Base-by-base conservation (phyloP, 2,329 filamentous ascomycete genomes). In the Teratosphaeria epicoccoides region DNA sequence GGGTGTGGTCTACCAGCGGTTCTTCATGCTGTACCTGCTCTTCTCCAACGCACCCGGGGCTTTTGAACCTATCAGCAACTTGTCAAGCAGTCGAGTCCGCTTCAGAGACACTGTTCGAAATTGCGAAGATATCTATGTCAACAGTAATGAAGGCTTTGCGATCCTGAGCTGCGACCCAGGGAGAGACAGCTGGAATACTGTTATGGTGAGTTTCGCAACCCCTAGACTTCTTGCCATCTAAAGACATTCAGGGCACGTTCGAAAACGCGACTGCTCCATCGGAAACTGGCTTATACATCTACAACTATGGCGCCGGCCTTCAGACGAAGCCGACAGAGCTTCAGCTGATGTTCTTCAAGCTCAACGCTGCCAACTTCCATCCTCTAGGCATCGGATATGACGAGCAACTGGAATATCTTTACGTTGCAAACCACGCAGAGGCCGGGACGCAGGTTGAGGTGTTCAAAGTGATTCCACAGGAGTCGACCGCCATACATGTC, bases 131-230 rank as follows among this genome's bases (percentile, higher is more conserved):
- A 62, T 70, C 25, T 52, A 70, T 5, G 25, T 73, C n/a, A 64
- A 68, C 33, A 64, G 69, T 26, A 55, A 60, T 1, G 56, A 61
- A 24, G 68, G 68, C 2, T 59, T 68, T n/a, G 70, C 69, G 6
- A 59, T 75, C 5, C 51, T 74, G 49, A 71, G 69, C 52, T 75
- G 72, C 56, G 71, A 74, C 52, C 62, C 67, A 0, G 69, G 67
- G 12, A 55, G 72, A 23, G 71, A 73, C 56, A 56, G 59, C 4
- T 74, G 71, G 71, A 73, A 74, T 49, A 72, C 70, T 0, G 71
- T 74, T 10, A 72, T 73, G 71, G 71, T 72, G 50, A 52, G 65
- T 52, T 3, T 28, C 2, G 23, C 20, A 26, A 29, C 5, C 43
- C 23, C 28, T 24, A 2, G 4, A 10, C 44, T 11, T 17, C 9